Evolutionary conservation across 345 rosid genomes (phyloP), one percentile per base, ranked within the genome.

Genomic region (Hibiscus mutabilis): DNA sequence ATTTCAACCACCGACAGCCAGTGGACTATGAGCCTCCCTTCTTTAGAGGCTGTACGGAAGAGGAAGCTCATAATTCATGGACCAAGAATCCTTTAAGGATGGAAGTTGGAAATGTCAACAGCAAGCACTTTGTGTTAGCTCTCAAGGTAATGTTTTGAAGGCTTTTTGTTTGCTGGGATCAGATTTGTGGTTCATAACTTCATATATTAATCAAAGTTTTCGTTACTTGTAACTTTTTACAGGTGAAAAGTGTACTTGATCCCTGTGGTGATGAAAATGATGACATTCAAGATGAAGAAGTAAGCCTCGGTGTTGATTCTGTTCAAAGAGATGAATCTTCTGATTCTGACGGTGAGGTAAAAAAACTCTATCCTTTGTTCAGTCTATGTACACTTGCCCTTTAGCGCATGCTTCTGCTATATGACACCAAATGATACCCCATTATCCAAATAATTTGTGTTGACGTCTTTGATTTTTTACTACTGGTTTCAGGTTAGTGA

Each of bases 81-180:
- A 86, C 83, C 49, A 91, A 89, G 86, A 82, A 74, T 83, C 98
- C 99, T 42, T 42, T 42, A 42, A 42, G 46, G 46, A 42, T 42
- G 46, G 46, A 42, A 42, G 46, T 42, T 42, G 98, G 99, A 56
- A 86, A 92, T 74, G 99, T 95, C 75, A 92, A 92, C 82, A 92
- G 98, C 91, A 92, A 88, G 75, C 98, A 95, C 82, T 88, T 89
- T 75, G 89, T 90, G 31, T 82, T 92, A 77, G 88, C 94, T 64
- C 87, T 95, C 53, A 95, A 89, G 96, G 97, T 82, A 42, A 42
- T 11, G 24, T 67, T 72, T 71, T 74, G 33, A 61, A 66, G 40
- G 42, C 51, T 35, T 57, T 40, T 46, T 60, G 49, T 60, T 52
- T 75, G 64, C 15, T 55, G 55, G 71, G 10, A 64, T 67, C 33